Conservation (phyloP, 345 rosid species). For the Rhodamnia rubescens region DNA sequence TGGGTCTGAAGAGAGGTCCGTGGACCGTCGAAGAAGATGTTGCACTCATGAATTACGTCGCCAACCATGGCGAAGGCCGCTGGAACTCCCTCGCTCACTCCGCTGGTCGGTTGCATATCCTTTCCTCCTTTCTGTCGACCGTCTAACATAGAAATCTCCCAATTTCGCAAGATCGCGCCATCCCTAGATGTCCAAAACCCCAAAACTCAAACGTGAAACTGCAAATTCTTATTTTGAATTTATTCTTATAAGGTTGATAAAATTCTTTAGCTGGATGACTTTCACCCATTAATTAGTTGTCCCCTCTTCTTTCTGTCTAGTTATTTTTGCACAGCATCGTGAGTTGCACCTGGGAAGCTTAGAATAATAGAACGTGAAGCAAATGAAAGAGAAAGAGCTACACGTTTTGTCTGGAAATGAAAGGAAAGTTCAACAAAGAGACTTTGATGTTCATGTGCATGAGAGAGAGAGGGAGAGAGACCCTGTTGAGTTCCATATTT, state of each 20-base stretch:
- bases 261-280: background rate
- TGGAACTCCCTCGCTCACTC: constrained; percentile 85
- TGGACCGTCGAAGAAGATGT: constrained; percentile 92
- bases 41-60: constrained; percentile 73
- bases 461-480: background rate
- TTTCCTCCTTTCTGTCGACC: background rate
- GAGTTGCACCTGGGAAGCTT: background rate
- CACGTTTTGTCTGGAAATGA: background rate
- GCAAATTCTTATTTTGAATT: background rate
- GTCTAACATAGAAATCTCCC: background rate
- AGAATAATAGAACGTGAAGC: background rate
- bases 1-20: constrained; percentile 75
- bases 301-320: background rate
- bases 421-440: background rate
- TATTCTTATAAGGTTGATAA: background rate
- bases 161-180: background rate
- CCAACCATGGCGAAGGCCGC: constrained; percentile 82
- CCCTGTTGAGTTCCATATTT: background rate
- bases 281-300: background rate
- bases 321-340: background rate
- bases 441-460: background rate
- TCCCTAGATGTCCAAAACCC: background rate
- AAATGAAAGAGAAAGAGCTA: background rate
- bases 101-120: constrained; percentile 41
- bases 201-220: background rate